Conservation (phyloP, 2,329 filamentous ascomycete species). For the Fonsecaea pedrosoi region DNA sequence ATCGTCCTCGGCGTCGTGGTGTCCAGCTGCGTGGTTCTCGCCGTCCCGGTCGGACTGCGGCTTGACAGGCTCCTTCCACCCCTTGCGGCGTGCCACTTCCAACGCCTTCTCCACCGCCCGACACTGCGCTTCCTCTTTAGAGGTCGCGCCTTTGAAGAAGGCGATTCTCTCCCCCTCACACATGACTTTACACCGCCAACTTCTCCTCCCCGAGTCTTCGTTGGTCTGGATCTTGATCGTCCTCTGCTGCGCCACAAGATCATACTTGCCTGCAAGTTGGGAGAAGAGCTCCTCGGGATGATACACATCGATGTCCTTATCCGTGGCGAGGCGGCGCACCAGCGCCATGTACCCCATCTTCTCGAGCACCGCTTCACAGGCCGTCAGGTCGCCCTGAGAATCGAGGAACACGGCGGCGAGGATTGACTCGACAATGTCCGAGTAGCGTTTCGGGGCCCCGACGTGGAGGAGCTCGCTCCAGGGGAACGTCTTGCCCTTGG, state of each 20-base stretch:
- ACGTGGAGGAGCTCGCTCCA: slow-evolving; percentile 75
- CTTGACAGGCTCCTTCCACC: background rate
- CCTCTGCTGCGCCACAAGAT: slow-evolving; percentile 12
- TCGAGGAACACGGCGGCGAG: slow-evolving; percentile 87
- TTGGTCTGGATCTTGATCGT: background rate
- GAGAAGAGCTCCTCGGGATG: slow-evolving; percentile 24
- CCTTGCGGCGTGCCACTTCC: slow-evolving; percentile 10
- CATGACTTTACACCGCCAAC: slow-evolving; percentile 31
- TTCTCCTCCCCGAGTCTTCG: background rate
- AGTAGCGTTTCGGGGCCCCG: slow-evolving; percentile 76
- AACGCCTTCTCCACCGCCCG: slow-evolving; percentile 32
- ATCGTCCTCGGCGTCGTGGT: background rate
- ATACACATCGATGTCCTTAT: slow-evolving; percentile 25
- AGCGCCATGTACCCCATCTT: slow-evolving; percentile 64
- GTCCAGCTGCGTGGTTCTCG: background rate
- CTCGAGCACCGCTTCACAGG: slow-evolving; percentile 67
- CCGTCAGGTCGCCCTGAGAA: slow-evolving; percentile 64
- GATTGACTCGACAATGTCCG: slow-evolving; percentile 80
- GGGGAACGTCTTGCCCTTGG: slow-evolving; percentile 66
- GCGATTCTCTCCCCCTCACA: slow-evolving; percentile 23
- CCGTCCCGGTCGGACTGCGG: background rate
- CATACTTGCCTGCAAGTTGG: background rate
- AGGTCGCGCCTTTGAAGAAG: slow-evolving; percentile 20
- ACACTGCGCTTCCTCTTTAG: slow-evolving; percentile 33
- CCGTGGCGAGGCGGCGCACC: slow-evolving; percentile 34